A percentile compares a stretch with the other conserved stretches of the same genome.
These are phyloP conservation scores for Lasiosphaeria miniovina DNA, from an alignment of 495 filamentous ascomycete genomes.

Conservation along the genomic window DNA sequence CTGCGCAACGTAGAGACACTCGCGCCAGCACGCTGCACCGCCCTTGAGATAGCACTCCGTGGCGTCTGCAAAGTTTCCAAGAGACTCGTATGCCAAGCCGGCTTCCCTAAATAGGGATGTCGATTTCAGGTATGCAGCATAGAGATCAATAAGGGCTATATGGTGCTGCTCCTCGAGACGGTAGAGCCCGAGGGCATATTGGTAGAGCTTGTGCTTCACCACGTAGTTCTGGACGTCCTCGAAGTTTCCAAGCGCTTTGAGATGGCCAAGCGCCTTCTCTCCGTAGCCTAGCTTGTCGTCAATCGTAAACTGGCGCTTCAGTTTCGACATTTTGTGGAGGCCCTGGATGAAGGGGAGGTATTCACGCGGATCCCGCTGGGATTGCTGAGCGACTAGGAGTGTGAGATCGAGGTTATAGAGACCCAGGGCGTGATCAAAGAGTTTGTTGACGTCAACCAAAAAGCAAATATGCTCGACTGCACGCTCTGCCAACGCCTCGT, in stretches of 20 bases:
- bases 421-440: slow-evolving; percentile 90
- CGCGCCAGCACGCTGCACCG: slow-evolving; percentile 73
- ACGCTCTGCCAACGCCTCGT: slow-evolving; percentile 68
- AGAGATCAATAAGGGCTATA: slow-evolving; percentile 62
- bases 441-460: slow-evolving; percentile 82
- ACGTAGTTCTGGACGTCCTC: slow-evolving; percentile 74
- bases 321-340: slow-evolving; percentile 66
- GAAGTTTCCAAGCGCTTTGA: slow-evolving; percentile 63
- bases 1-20: slow-evolving; percentile 77
- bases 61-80: slow-evolving; percentile 67
- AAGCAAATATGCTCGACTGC: slow-evolving; percentile 97
- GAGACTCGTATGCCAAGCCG: slow-evolving; percentile 82
- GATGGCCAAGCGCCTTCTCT: slow-evolving; percentile 71
- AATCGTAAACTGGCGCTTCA: slow-evolving; percentile 75
- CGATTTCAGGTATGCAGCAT: slow-evolving; percentile 72
- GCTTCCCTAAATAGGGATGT: slow-evolving; percentile 78
- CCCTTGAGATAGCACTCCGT: slow-evolving; percentile 76
- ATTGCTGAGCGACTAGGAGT: slow-evolving; percentile 88
- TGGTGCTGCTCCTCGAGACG: slow-evolving; percentile 65
- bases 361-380: slow-evolving; percentile 92
- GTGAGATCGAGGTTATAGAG: slow-evolving; percentile 89
- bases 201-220: slow-evolving; percentile 75
- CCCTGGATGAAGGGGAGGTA: slow-evolving; percentile 92
- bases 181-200: slow-evolving; percentile 74
- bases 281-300: slow-evolving; percentile 79